A percentile compares a stretch with the other conserved stretches of the same genome.
phyloP scores from a whole-genome alignment of 2,329 filamentous ascomycete species.

The Colletotrichum sp. region DNA sequence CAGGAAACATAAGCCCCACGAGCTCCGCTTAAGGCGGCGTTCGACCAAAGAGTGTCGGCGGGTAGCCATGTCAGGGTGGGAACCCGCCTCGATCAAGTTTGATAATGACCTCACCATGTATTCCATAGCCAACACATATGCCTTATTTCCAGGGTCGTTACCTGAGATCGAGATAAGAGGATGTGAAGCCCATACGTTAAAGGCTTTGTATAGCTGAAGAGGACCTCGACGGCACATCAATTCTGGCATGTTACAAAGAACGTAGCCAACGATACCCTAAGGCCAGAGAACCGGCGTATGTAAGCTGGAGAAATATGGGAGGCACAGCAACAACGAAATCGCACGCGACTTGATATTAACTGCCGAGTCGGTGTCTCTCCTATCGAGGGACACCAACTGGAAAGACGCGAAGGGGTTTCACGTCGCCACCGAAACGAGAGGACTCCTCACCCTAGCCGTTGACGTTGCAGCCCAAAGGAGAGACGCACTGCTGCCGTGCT shows the following conservation, averaged over 20 bases:
- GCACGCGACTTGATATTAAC: neutral
- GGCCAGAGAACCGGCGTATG: neutral
- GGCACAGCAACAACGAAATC: conserved; percentile 1
- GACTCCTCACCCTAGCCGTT: neutral
- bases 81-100: neutral
- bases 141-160: neutral
- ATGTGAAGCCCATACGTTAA: neutral
- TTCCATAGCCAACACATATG: neutral
- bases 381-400: neutral
- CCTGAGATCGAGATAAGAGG: neutral
- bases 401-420: neutral
- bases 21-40: neutral
- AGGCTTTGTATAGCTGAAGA: conserved; percentile 2
- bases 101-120: conserved; percentile 2
- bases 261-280: neutral
- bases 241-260: conserved; percentile 23
- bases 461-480: neutral
- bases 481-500: conserved; percentile 8
- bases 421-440: neutral
- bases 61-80: neutral
- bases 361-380: neutral
- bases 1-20: neutral
- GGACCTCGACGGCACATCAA: neutral
- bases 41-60: neutral
- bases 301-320: neutral